Conservation (phyloP, 2,329 filamentous ascomycete genomes). For the Alternaria sp. region DNA sequence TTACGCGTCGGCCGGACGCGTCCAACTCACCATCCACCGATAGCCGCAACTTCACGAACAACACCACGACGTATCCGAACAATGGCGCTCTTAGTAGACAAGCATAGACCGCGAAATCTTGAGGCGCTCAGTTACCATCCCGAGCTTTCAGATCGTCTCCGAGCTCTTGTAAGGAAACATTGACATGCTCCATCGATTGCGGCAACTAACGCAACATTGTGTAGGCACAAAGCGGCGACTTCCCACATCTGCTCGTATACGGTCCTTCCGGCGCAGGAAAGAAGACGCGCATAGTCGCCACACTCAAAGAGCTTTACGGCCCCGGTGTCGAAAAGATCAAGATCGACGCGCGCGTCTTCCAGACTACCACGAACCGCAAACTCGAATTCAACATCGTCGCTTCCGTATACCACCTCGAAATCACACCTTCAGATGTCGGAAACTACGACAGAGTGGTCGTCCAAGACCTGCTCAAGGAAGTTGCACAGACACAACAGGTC, state of each 20-base stretch:
- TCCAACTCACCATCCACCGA: constrained; percentile 18
- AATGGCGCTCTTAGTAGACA: constrained; percentile 71
- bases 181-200: constrained; percentile 3
- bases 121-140: constrained; percentile 84
- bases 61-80: constrained; percentile 16
- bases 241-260: constrained; percentile 96
- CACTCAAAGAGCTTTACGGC: constrained; percentile 92
- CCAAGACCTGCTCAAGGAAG: constrained; percentile 94
- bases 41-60: constrained; percentile 8
- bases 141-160: constrained; percentile 84
- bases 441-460: constrained; percentile 96
- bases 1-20: constrained; percentile 40
- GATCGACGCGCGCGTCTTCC: constrained; percentile 96
- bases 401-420: constrained; percentile 97
- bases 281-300: constrained; percentile 95
- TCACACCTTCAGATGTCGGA: constrained; percentile 95
- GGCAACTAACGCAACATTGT: constrained; percentile 11
- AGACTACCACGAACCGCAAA: constrained; percentile 93
- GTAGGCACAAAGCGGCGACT: constrained; percentile 94
- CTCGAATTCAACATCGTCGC: constrained; percentile 99
- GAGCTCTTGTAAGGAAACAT: constrained; percentile 72
- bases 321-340: constrained; percentile 99
- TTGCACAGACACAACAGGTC: constrained; percentile 99
- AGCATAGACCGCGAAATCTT: constrained; percentile 72
- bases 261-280: constrained; percentile 96